These are phyloP conservation scores for Volutella citrinella DNA, from an alignment of 2,329 filamentous ascomycete species.

Conservation along the genomic window DNA sequence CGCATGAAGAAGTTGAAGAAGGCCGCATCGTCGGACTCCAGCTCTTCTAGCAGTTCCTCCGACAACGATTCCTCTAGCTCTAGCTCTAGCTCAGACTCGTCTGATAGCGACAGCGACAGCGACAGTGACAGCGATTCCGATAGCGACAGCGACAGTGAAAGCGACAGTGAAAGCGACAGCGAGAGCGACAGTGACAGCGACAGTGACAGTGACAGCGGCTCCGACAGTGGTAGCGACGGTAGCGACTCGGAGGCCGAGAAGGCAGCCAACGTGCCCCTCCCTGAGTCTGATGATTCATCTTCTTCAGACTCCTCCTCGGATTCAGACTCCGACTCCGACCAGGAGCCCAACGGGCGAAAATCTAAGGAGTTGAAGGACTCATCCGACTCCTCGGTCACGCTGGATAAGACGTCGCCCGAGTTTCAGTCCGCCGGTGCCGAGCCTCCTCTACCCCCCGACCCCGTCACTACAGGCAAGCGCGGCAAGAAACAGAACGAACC, in stretches of 20 bases:
- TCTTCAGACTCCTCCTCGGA: conserved; percentile 30
- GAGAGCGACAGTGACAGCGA: conserved; percentile 29
- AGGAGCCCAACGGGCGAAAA: conserved; percentile 5
- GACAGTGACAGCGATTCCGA: conserved; percentile 6
- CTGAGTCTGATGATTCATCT: conserved; percentile 37
- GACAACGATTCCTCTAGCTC: conserved; percentile 43
- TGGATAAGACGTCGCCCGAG: conserved; percentile 47
- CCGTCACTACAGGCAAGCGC: conserved; percentile 30
- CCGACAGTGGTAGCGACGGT: conserved; percentile 35
- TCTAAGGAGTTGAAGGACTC: conserved; percentile 26
- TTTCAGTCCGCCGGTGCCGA: conserved; percentile 31
- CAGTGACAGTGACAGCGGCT: conserved; percentile 37
- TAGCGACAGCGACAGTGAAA: conserved; percentile 20
- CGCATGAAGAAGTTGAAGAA: no score
- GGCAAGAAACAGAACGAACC: conserved; percentile 59
- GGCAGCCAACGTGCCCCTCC: conserved; percentile 40
- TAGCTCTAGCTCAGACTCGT: conserved; percentile 27
- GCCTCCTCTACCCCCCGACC: conserved; percentile 54
- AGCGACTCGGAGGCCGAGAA: conserved; percentile 33
- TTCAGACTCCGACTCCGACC: conserved; percentile 35
- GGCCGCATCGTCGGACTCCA: no score
- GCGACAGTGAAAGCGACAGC: conserved; percentile 24
- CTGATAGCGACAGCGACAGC: no score
- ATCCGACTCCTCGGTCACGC: conserved; percentile 47
- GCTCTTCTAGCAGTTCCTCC: conserved; percentile 43